These are phyloP conservation scores for Andrographis paniculata DNA, from an alignment of 305 asterid genomes.

Conservation along the genomic window DNA sequence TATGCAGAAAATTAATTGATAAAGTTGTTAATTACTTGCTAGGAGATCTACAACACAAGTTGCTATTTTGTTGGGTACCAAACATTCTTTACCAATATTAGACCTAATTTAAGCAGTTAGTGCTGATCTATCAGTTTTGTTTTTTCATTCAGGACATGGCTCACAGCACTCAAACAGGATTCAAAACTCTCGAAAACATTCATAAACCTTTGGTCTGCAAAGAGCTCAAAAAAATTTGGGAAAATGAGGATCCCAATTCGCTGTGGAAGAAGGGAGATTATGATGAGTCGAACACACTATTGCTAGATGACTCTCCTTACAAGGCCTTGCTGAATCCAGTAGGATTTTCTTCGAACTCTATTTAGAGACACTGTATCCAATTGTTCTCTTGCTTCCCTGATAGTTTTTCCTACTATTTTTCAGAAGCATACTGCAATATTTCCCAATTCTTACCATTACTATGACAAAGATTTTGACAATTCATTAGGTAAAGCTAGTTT, in stretches of 20 bases:
- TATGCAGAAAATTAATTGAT: conserved; percentile 46
- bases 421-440: conserved; percentile 40
- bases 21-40: conserved; percentile 63
- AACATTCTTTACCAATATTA: background rate
- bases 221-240: conserved; percentile 79
- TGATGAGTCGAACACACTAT: conserved; percentile 69
- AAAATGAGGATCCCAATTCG: conserved; percentile 26
- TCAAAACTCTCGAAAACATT: conserved; percentile 50
- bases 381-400: background rate
- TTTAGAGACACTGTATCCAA: background rate
- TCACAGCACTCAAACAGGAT: conserved; percentile 49
- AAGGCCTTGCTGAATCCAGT: conserved; percentile 93
- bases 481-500: conserved; percentile 33
- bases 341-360: conserved; percentile 5
- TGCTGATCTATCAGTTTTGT: background rate
- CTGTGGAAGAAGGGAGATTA: conserved; percentile 79
- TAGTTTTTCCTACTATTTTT: conserved; percentile 1
- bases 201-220: conserved; percentile 73
- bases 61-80: conserved; percentile 76
- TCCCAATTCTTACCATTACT: conserved; percentile 27
- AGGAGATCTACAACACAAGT: conserved; percentile 47
- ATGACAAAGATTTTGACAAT: conserved; percentile 37
- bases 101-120: background rate
- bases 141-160: conserved; percentile 47
- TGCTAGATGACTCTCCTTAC: conserved; percentile 95